Base-by-base conservation (phyloP, 2,329 filamentous ascomycete species). In the Huntiella decipiens region DNA sequence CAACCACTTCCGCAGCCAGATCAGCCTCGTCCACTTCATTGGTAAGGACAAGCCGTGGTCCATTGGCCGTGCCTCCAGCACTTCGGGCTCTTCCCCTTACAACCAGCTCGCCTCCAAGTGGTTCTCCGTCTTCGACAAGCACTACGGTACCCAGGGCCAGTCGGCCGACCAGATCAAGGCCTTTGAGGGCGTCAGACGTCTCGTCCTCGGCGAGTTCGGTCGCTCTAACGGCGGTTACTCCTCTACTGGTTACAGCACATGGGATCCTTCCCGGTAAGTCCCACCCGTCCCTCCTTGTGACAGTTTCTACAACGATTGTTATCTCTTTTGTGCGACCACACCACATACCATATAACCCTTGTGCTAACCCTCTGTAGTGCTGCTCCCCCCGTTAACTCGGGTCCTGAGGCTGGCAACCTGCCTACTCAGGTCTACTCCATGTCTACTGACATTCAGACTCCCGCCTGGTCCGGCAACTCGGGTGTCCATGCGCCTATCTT, bases 1-100 rank as follows among this genome's bases (percentile, higher is more conserved):
- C 63, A 76, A 78, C 53, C 85, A 96, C 66, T 93, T 92, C 61
- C 83, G 92, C 62, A 82, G 81, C 41, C 82, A 76, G 54, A 93
- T 98, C 56, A 87, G 73, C 57, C 73, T 92, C 66, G 79, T 93
- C 19, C 91, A 98, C 63, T 98, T 95, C 61, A 96, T 98, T 56
- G 91, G 91, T 37, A 64, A 77, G 49, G 72, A 83, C 47, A 98
- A 98, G 65, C 91, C 91, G 0, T 98, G 91, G 91, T 71, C 71
- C 16, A 63, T 74, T 50, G 77, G 77, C 34, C 70, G 78, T 53
- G 22, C 22, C 8, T 57, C 70, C 41, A 64, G 67, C 1, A 49
- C 45, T 11, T 15, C 44, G 8, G 41, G 47, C 11, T n/a, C 6
- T 64, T 66, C 44, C 65, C 49, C 51, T 16, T 50, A 52, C 58